Percentiles rank a stretch among this genome's conserved stretches.
phyloP scores from a whole-genome alignment of 176 grass and related monocot genomes.

The Olyra latifolia region DNA sequence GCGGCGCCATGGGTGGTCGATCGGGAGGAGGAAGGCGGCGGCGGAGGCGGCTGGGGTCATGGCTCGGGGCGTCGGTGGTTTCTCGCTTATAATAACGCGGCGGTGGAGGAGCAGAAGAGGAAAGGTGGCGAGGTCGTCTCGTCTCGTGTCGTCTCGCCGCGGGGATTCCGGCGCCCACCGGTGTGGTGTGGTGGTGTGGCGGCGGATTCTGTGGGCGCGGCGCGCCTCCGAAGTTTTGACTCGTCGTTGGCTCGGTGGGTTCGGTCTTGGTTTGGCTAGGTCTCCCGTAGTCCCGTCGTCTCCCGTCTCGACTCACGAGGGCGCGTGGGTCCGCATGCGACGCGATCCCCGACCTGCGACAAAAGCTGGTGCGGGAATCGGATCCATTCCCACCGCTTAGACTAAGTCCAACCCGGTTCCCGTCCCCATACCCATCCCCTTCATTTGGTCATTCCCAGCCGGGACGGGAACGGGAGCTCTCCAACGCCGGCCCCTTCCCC shows the following conservation, averaged over 20 bases:
- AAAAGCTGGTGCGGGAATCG: not conserved
- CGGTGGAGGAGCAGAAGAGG: not conserved
- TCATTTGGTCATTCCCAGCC: too few species aligned
- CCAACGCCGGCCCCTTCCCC: too few species aligned
- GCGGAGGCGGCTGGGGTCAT: not conserved
- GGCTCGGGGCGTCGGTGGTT: not conserved
- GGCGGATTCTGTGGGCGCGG: not conserved
- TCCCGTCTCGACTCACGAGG: too few species aligned
- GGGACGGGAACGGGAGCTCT: too few species aligned
- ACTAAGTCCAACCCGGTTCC: too few species aligned
- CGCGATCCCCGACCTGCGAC: too few species aligned
- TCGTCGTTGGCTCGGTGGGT: not conserved
- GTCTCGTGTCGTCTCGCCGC: not conserved
- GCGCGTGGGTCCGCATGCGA: too few species aligned
- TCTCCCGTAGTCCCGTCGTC: too few species aligned
- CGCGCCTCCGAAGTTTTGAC: not conserved
- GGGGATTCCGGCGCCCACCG: constrained; percentile 43
- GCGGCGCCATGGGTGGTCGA: constrained; percentile 32
- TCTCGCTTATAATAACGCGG: not conserved
- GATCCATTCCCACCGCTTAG: not conserved
- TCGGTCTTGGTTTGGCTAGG: too few species aligned
- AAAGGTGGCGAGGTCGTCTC: not conserved
- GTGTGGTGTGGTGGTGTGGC: not conserved
- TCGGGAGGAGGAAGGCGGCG: not conserved
- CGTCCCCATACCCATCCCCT: too few species aligned